phyloP scores from a whole-genome alignment of 495 filamentous ascomycete genomes.

The Cercophora newfieldiana region DNA sequence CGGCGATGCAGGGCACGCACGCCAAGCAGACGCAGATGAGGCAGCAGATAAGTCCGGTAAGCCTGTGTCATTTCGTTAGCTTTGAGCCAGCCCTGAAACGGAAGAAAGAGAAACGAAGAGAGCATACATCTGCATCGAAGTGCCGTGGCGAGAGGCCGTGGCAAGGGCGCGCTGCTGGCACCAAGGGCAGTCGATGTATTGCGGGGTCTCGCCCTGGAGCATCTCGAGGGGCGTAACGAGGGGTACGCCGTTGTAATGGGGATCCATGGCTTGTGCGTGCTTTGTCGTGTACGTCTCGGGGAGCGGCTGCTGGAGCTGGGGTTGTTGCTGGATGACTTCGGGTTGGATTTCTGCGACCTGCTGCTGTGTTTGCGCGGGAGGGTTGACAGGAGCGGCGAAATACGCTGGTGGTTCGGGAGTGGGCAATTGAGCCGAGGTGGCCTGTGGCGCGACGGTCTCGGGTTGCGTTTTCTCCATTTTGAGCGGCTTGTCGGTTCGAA shows the following conservation, averaged over 20 bases:
- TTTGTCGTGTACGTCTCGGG: not conserved
- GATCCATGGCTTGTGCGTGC: not conserved
- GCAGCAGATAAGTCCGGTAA: slow-evolving; percentile 33
- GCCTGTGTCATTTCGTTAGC: slow-evolving; percentile 17
- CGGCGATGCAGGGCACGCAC: slow-evolving; percentile 33
- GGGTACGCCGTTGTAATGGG: not conserved
- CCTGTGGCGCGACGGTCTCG: not conserved
- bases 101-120: not conserved
- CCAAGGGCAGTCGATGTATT: slow-evolving; percentile 38
- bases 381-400: not conserved
- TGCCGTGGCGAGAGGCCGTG: slow-evolving; percentile 24
- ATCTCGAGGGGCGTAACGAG: slow-evolving; percentile 30
- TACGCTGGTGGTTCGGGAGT: not conserved
- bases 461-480: slow-evolving; percentile 5
- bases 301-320: not conserved
- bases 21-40: slow-evolving; percentile 34
- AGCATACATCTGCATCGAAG: slow-evolving; percentile 33
- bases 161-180: slow-evolving; percentile 30
- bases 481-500: not conserved
- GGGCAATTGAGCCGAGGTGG: not conserved
- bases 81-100: not conserved
- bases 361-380: not conserved
- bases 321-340: not conserved
- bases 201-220: slow-evolving; percentile 19
- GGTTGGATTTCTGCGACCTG: not conserved